Evolutionary conservation across 2,329 filamentous ascomycete species (phyloP).

Genomic region (Aotearoamyces nothofagi): DNA sequence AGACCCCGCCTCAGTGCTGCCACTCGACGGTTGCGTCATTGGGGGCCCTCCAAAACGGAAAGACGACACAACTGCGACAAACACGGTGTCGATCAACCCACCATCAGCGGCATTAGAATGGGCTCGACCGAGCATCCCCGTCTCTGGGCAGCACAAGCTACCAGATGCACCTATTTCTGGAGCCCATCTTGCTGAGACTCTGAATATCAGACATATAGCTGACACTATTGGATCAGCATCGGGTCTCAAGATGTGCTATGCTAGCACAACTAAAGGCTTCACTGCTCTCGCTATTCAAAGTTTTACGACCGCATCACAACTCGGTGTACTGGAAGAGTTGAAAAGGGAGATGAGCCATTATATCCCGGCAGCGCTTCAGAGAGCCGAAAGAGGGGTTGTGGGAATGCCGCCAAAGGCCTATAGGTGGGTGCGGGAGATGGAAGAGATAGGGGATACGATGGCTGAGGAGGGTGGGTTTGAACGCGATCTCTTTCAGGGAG

Average conservation of each 20-base stretch:
- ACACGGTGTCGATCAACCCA: conserved; percentile 44
- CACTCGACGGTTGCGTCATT: conserved; percentile 43
- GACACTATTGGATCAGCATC: conserved; percentile 36
- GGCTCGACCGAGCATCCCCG: conserved; percentile 23
- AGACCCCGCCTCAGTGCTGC: conserved; percentile 22
- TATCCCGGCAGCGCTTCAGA: conserved; percentile 29
- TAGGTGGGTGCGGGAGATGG: conserved; percentile 65
- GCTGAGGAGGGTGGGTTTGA: conserved; percentile 47
- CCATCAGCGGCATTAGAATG: conserved; percentile 19
- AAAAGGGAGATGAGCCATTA: conserved; percentile 35
- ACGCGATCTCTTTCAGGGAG: conserved; percentile 31
- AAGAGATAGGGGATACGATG: conserved; percentile 56
- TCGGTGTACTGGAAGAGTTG: conserved; percentile 47
- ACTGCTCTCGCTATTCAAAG: conserved; percentile 55
- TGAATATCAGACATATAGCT: conserved; percentile 34
- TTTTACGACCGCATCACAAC: conserved; percentile 49
- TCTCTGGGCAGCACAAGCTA: conserved; percentile 32
- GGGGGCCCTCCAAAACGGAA: conserved; percentile 29
- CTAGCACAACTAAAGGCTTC: conserved; percentile 45
- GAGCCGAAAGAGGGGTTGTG: conserved; percentile 34
- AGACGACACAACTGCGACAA: conserved; percentile 40
- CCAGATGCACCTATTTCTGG: conserved; percentile 25
- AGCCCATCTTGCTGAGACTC: conserved; percentile 23
- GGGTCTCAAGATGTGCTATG: conserved; percentile 53
- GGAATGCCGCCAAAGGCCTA: conserved; percentile 62